Percentiles rank a stretch among this genome's conserved stretches.
These are phyloP conservation scores for Pseudocercospora pini-densiflorae DNA, from an alignment of 2,329 filamentous ascomycete species.

Conservation along the genomic window DNA sequence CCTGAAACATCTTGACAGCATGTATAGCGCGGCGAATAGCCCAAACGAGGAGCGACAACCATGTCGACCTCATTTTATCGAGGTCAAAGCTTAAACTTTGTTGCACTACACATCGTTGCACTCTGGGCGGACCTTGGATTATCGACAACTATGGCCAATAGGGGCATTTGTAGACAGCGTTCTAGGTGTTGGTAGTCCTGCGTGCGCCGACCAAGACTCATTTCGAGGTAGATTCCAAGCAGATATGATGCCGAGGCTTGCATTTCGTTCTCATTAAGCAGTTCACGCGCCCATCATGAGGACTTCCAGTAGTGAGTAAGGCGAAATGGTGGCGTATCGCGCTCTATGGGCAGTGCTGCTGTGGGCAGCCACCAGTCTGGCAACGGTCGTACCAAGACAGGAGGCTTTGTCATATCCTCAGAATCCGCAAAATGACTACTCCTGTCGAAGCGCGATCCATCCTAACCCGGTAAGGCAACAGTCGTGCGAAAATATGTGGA, in stretches of 20 bases:
- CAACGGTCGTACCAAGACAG: neutral
- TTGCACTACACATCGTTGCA: neutral
- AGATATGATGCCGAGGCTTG: neutral
- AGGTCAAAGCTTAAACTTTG: neutral
- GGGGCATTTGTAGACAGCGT: neutral
- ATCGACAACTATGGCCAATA: neutral
- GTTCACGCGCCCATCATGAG: neutral
- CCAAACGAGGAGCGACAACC: neutral
- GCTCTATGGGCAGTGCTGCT: neutral
- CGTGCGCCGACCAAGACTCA: neutral
- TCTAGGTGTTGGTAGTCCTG: neutral
- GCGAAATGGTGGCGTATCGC: neutral
- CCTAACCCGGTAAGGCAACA: constrained; percentile 11
- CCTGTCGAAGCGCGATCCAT: constrained; percentile 16
- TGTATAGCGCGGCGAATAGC: neutral
- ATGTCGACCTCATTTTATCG: constrained; percentile 1
- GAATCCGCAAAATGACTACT: constrained; percentile 17
- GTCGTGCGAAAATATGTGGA: neutral
- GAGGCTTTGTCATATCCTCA: neutral
- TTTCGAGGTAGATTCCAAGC: neutral
- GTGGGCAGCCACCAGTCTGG: neutral
- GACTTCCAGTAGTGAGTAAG: neutral
- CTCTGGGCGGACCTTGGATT: neutral
- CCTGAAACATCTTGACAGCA: neutral
- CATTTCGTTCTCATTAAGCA: neutral